Evolutionary conservation across 2,329 filamentous ascomycete genomes (phyloP).

Genomic region (Trichoderma citrinoviride): DNA sequence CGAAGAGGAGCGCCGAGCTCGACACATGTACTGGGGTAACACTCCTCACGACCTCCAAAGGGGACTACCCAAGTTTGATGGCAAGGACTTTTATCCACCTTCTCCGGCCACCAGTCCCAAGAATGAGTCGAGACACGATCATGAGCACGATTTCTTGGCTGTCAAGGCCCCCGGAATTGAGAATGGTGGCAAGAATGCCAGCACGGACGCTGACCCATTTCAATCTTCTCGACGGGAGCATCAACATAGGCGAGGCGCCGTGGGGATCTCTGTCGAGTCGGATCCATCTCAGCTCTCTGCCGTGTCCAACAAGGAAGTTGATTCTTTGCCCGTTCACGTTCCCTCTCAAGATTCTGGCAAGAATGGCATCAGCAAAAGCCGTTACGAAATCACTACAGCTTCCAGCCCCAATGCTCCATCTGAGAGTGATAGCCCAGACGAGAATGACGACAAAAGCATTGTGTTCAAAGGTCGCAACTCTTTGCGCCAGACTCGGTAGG

Average conservation of each 20-base stretch:
- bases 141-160: not conserved
- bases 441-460: constrained; percentile 37
- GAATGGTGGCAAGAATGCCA: not conserved
- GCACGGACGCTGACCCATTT: not conserved
- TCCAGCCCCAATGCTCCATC: constrained; percentile 4
- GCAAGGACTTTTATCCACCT: constrained; percentile 61
- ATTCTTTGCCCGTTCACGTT: not conserved
- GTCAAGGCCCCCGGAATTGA: not conserved
- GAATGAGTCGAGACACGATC: not conserved
- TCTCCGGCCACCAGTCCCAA: constrained; percentile 47
- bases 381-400: not conserved
- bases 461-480: constrained; percentile 40
- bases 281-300: constrained; percentile 1
- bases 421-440: constrained; percentile 27
- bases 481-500: constrained; percentile 34
- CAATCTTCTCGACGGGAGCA: not conserved
- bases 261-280: not conserved
- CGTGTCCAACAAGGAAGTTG: not conserved
- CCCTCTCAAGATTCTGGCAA: constrained; percentile 6
- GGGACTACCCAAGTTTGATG: constrained; percentile 62
- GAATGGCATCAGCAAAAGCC: not conserved
- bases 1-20: constrained; percentile 56
- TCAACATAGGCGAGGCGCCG: not conserved
- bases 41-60: constrained; percentile 49
- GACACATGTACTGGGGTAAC: constrained; percentile 60